These are phyloP conservation scores for Prototheca wickerhamii DNA, from an alignment of 163 green algal species.

Conservation along the genomic window DNA sequence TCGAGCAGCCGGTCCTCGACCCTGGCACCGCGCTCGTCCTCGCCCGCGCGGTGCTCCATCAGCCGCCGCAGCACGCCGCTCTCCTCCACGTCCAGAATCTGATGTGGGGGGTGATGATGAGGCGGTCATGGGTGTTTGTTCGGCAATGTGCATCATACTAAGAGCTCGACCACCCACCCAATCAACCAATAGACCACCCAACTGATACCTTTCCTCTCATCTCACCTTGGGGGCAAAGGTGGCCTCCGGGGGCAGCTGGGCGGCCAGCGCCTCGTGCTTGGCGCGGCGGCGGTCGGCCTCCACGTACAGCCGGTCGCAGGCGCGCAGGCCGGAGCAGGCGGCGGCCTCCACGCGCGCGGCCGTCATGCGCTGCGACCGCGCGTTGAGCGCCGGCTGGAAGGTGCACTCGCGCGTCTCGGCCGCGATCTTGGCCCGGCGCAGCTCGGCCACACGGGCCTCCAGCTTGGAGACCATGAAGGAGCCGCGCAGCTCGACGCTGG, in stretches of 20 bases:
- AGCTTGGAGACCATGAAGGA: conserved; percentile 2
- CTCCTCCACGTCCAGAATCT: conserved; percentile 14
- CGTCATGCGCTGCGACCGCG: conserved; percentile 13
- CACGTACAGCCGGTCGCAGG: conserved; percentile 23
- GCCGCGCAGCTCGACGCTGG: neutral
- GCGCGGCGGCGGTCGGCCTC: conserved; percentile 8
- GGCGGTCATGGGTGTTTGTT: neutral
- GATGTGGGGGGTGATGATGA: neutral
- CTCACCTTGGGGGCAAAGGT: conserved; percentile 13
- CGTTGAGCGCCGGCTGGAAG: conserved; percentile 29
- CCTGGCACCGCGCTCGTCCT: neutral
- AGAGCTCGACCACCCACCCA: too few relatives aligned
- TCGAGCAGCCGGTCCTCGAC: conserved; percentile 23
- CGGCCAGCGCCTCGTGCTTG: conserved; percentile 10
- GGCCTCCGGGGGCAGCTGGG: conserved; percentile 8
- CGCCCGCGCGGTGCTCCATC: conserved; percentile 5
- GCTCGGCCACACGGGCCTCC: conserved; percentile 10
- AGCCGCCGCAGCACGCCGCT: conserved; percentile 14
- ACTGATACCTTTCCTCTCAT: too few relatives aligned
- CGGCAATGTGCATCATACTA: too few relatives aligned
- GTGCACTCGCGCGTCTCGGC: conserved; percentile 38
- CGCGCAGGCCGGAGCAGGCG: neutral
- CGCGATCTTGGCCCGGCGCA: conserved; percentile 7
- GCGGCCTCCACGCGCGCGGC: neutral
- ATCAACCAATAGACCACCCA: too few relatives aligned